These are phyloP conservation scores for Tremellales sp. DNA, from an alignment of 1,284 basidiomycete species.

Conservation along the genomic window DNA sequence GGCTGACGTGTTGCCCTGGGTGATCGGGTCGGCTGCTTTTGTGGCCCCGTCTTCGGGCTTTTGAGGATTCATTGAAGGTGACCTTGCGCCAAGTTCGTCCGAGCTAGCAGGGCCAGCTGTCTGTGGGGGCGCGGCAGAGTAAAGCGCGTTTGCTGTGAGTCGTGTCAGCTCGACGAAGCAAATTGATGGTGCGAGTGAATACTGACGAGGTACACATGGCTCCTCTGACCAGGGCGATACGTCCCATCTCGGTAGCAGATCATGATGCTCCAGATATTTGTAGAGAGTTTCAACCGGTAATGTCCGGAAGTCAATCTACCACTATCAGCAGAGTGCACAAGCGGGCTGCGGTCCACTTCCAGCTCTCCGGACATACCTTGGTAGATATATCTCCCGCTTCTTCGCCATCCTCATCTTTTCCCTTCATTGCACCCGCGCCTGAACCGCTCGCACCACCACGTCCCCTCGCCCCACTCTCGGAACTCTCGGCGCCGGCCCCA, in stretches of 20 bases:
- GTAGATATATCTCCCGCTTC: slow-evolving; percentile 36
- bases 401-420: slow-evolving; percentile 37
- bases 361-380: slow-evolving; percentile 29
- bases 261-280: slow-evolving; percentile 39
- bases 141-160: slow-evolving; percentile 37
- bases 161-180: background rate
- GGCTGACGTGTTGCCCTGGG: background rate
- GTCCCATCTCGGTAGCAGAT: slow-evolving; percentile 41
- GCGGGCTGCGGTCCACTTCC: background rate
- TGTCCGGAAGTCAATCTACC: slow-evolving; percentile 42
- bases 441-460: slow-evolving; percentile 6
- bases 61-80: too few relatives aligned
- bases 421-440: slow-evolving; percentile 22
- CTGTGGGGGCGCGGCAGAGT: slow-evolving; percentile 23
- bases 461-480: background rate
- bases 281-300: slow-evolving; percentile 42
- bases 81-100: background rate
- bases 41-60: too few relatives aligned
- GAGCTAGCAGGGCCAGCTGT: slow-evolving; percentile 13
- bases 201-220: slow-evolving; percentile 40
- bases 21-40: background rate
- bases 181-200: too few relatives aligned
- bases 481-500: slow-evolving; percentile 6
- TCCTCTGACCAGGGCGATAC: slow-evolving; percentile 45
- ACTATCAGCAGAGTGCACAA: background rate